These are phyloP conservation scores for Pseudogymnoascus sp. DNA, from an alignment of 2,329 filamentous ascomycete genomes.

Conservation along the genomic window DNA sequence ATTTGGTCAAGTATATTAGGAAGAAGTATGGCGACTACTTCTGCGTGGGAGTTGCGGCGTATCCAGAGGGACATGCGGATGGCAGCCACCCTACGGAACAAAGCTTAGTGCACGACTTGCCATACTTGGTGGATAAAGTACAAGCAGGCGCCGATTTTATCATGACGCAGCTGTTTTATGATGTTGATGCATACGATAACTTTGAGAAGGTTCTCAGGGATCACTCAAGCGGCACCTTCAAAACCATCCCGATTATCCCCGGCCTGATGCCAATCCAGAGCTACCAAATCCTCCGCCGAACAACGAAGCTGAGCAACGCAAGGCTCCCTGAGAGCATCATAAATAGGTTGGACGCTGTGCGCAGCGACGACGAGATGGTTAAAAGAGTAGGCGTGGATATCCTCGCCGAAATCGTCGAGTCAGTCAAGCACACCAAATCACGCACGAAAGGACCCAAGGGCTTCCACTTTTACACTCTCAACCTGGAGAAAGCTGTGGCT, in stretches of 20 bases:
- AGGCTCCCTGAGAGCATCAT: slow-evolving; percentile 67
- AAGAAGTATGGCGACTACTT: slow-evolving; percentile 88
- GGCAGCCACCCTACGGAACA: slow-evolving; percentile 71
- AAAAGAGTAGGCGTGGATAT: slow-evolving; percentile 77
- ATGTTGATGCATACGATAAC: slow-evolving; percentile 69
- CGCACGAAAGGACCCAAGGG: slow-evolving; percentile 58
- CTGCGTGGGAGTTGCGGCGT: slow-evolving; percentile 88
- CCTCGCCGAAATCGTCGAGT: slow-evolving; percentile 73
- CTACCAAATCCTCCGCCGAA: slow-evolving; percentile 90
- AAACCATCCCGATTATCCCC: slow-evolving; percentile 81
- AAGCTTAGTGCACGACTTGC: slow-evolving; percentile 71
- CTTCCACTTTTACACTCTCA: slow-evolving; percentile 96
- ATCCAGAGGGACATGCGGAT: slow-evolving; percentile 91
- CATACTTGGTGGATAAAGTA: slow-evolving; percentile 84
- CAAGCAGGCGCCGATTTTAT: slow-evolving; percentile 92
- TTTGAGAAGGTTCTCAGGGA: slow-evolving; percentile 73
- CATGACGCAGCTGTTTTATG: slow-evolving; percentile 97
- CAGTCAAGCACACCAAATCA: slow-evolving; percentile 60
- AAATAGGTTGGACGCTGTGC: slow-evolving; percentile 62
- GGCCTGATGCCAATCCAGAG: slow-evolving; percentile 97
- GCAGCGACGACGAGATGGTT: slow-evolving; percentile 72
- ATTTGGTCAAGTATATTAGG: slow-evolving; percentile 84
- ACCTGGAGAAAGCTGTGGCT: slow-evolving; percentile 90
- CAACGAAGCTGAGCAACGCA: slow-evolving; percentile 90
- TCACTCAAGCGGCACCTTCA: slow-evolving; percentile 79